Conservation (phyloP, 1,284 basidiomycete genomes). For the Trichosporon inkin region DNA sequence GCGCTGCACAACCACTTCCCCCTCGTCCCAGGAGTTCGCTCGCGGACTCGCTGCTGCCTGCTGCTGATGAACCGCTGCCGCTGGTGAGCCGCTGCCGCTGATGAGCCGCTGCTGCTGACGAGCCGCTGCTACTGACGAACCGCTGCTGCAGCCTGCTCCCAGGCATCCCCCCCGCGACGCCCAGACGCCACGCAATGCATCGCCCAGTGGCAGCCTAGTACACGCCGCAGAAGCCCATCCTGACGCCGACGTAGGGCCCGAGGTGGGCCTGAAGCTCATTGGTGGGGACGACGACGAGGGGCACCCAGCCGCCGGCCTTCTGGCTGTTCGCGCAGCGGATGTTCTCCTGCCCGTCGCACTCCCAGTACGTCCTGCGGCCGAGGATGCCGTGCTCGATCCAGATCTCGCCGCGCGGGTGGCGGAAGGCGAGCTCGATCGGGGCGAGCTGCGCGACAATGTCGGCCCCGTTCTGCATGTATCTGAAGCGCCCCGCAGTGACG, state of each 20-base stretch:
- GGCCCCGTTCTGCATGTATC: constrained; percentile 29
- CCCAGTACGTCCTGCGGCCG: constrained; percentile 2
- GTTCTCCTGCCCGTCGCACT: constrained; percentile 30
- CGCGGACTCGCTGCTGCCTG: too few species aligned
- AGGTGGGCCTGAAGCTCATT: neutral
- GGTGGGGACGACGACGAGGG: neutral
- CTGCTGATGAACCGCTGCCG: too few species aligned
- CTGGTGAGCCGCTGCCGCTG: too few species aligned
- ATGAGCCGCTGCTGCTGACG: too few species aligned
- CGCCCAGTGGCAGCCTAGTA: neutral
- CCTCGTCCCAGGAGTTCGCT: too few species aligned
- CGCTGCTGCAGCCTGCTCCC: too few species aligned
- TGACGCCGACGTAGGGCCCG: neutral
- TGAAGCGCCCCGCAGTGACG: constrained; percentile 15
- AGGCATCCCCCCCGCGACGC: neutral
- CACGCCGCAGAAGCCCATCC: neutral
- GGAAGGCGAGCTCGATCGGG: constrained; percentile 24
- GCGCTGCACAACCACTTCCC: too few species aligned
- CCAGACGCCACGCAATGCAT: neutral
- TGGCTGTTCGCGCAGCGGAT: neutral
- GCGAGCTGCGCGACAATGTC: constrained; percentile 31
- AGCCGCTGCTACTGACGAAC: too few species aligned
- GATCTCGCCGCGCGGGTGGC: constrained; percentile 25
- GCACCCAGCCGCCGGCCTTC: neutral
- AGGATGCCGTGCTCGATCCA: constrained; percentile 14